A percentile compares a stretch with the other conserved stretches of the same genome.
Evolutionary conservation across 495 filamentous ascomycete species (phyloP).

Genomic region (Neurospora hispaniola): DNA sequence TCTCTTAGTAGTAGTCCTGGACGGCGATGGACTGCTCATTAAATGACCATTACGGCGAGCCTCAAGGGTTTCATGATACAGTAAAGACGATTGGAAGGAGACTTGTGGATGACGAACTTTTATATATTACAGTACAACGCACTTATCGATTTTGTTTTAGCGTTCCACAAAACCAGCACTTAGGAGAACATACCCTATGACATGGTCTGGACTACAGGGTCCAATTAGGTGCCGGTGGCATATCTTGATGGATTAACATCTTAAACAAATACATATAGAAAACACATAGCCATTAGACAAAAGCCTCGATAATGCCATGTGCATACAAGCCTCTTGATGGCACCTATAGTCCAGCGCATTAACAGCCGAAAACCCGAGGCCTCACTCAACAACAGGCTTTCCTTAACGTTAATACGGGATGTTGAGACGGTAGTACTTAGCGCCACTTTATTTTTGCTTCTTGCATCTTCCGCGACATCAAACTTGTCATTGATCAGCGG

Average conservation of each 20-base stretch:
- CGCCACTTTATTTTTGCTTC: neutral
- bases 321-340: neutral
- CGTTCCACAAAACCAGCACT: too few species aligned
- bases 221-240: too few species aligned
- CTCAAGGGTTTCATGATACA: too few species aligned
- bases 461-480: too few species aligned
- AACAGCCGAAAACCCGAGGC: neutral
- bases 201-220: too few species aligned
- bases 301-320: neutral
- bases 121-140: neutral
- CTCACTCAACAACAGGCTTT: neutral
- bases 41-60: neutral
- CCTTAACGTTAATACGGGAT: neutral
- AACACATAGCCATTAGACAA: too few species aligned
- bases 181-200: too few species aligned
- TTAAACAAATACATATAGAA: too few species aligned
- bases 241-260: too few species aligned
- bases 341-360: neutral
- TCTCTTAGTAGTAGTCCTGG: slow-evolving; percentile 2
- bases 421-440: neutral
- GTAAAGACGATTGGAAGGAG: too few species aligned
- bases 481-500: neutral
- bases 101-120: neutral
- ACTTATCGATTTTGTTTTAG: neutral
- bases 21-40: neutral